These are phyloP conservation scores for Entonaema liquescens DNA, from an alignment of 495 filamentous ascomycete genomes.

Conservation along the genomic window DNA sequence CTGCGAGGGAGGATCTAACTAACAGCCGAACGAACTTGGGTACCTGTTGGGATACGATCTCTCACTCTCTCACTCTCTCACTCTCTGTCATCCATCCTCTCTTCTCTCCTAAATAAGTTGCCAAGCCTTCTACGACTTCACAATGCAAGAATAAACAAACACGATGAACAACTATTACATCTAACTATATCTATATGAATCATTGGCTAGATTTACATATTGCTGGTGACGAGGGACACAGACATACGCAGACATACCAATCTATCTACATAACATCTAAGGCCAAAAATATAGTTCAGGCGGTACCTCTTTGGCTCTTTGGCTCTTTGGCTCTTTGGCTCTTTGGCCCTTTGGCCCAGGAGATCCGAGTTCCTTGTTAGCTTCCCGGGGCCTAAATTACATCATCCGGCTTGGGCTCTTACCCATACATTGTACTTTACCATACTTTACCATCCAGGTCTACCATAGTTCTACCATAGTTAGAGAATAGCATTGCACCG, in stretches of 20 bases:
- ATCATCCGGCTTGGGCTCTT: conserved; percentile 37
- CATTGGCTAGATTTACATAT: conserved; percentile 15
- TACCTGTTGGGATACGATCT: conserved; percentile 28
- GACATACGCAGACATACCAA: neutral
- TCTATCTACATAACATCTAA: neutral
- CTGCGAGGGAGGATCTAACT: conserved; percentile 33
- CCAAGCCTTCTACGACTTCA: conserved; percentile 4
- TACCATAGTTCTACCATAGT: conserved; percentile 3
- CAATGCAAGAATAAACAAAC: conserved; percentile 3
- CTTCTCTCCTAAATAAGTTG: neutral
- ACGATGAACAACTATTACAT: neutral
- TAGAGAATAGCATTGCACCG: conserved; percentile 15
- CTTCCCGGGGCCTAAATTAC: conserved; percentile 39
- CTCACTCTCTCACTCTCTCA: neutral
- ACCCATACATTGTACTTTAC: too few species aligned
- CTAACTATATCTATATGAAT: conserved; percentile 12
- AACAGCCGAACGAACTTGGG: conserved; percentile 28
- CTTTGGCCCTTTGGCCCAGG: conserved; percentile 5
- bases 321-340: conserved; percentile 9
- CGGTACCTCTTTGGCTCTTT: conserved; percentile 18
- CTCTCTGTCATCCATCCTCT: too few species aligned
- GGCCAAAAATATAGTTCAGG: conserved; percentile 19
- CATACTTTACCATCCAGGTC: too few species aligned
- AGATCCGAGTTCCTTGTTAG: conserved; percentile 27
- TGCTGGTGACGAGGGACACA: conserved; percentile 2